Evolutionary conservation across 352 stramenopile species (phyloP).

Genomic region (Phytophthora cactorum): DNA sequence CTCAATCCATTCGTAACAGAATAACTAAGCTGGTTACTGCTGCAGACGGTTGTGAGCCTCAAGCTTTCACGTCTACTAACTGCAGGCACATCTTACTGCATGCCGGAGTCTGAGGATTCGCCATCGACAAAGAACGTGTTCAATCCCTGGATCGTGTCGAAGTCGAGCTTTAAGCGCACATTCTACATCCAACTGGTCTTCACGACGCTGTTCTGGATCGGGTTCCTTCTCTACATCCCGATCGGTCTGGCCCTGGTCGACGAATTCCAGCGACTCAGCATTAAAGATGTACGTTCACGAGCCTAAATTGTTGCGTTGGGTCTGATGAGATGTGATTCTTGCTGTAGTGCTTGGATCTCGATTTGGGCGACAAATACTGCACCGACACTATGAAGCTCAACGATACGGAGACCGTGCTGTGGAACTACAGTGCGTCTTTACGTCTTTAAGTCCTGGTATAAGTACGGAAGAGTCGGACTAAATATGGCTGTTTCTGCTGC

Average conservation of each 20-base stretch:
- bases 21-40: not conserved
- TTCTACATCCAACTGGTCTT: conserved; percentile 47
- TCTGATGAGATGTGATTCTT: conserved; percentile 1
- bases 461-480: too few species aligned
- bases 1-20: not conserved
- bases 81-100: conserved; percentile 10
- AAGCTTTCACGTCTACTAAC: conserved; percentile 33
- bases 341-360: conserved; percentile 46
- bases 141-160: conserved; percentile 26
- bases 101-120: conserved; percentile 8
- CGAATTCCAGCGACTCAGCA: conserved; percentile 50
- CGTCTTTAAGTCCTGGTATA: too few species aligned
- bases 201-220: conserved; percentile 60
- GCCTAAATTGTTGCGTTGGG: not conserved
- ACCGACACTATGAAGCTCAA: conserved; percentile 58
- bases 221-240: conserved; percentile 76
- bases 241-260: conserved; percentile 59
- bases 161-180: conserved; percentile 38
- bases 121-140: not conserved
- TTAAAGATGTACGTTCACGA: conserved; percentile 32
- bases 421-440: conserved; percentile 61
- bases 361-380: conserved; percentile 66
- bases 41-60: conserved; percentile 43
- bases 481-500: not conserved
- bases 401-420: conserved; percentile 62